Base-by-base conservation (phyloP, 2,329 filamentous ascomycete genomes). In the Claviceps capensis region DNA sequence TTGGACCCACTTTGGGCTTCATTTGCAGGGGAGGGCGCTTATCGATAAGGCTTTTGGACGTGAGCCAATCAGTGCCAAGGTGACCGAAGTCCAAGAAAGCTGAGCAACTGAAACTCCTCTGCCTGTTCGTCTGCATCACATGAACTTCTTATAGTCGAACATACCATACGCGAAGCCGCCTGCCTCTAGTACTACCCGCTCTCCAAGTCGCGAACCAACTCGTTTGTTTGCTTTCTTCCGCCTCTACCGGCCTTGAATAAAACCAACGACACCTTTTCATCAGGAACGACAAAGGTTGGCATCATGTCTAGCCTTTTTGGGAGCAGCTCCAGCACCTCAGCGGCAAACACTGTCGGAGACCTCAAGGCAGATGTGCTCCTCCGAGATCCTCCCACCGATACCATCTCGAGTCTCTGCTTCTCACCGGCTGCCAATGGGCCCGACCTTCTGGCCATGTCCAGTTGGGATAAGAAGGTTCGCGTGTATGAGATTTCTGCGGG, bases 401-500 rank as follows among this genome's bases (percentile, higher is more conserved):
- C 86, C 68, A 85, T 97, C 63, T 90, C 90, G 38, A 88, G 89
- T 64, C 77, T 98, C 54, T 74, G 81, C 48, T 98, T 96, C 72
- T 90, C 85, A 14, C 81, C 85, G 63, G 75, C 63, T 63, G 71
- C 55, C 63, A 74, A 65, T 62, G 67, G 62, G 46, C 65, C 67
- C 62, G 88, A 97, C 61, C 86, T 94, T 65, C 76, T 98, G 17
- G 89, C 91, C 23, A 87, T 96, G 38, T 75, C 88, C 47, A 95
- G 88, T 61, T 98, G 93, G 93, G 93, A 98, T 71, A 95, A 94
- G 74, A 95, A 95, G 68, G 88, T 97, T 57, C 85, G 90, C 63
- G 91, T 98, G 65, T 98, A 97, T 72, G 88, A 97, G 68, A 88
- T 97, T 65, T 81, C 84, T 58, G 71, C 70, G 52, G 81, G 81